Percentiles rank a stretch among this genome's conserved stretches.
Conservation (phyloP, 2,329 filamentous ascomycete species). For the Sclerotiophoma versabilis region DNA sequence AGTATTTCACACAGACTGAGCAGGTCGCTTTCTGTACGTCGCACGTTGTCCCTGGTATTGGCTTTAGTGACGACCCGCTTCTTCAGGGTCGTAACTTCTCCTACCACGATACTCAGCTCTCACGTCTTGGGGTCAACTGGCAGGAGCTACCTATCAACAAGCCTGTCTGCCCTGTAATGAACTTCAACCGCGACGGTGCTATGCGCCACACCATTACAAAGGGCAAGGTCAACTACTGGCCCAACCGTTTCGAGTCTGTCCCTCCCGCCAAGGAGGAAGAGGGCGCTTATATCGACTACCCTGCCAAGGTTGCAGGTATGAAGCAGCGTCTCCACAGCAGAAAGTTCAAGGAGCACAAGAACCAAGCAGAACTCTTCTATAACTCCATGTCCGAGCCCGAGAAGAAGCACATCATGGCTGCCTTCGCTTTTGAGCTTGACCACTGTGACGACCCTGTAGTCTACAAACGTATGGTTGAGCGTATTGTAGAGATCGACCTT, state of each 20-base stretch:
- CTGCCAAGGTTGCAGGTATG: conserved; percentile 70
- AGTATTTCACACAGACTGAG: conserved; percentile 83
- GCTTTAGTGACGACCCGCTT: conserved; percentile 78
- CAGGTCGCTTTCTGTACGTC: conserved; percentile 83
- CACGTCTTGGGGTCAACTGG: conserved; percentile 76
- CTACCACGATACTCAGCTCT: conserved; percentile 73
- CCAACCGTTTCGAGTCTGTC: conserved; percentile 70
- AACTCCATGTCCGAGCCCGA: conserved; percentile 76
- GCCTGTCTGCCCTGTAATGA: conserved; percentile 77
- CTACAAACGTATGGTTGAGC: conserved; percentile 72
- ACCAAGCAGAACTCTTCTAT: conserved; percentile 82
- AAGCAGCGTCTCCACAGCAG: conserved; percentile 72
- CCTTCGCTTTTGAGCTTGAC: conserved; percentile 75
- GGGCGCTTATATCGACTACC: conserved; percentile 73
- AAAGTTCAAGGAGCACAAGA: conserved; percentile 81
- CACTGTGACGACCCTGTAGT: conserved; percentile 82
- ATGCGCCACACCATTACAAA: conserved; percentile 76
- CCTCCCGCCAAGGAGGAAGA: conserved; percentile 68
- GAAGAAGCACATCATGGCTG: conserved; percentile 66
- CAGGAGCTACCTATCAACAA: conserved; percentile 79
- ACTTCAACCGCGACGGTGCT: conserved; percentile 77
- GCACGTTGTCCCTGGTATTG: conserved; percentile 80
- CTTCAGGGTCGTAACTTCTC: conserved; percentile 75
- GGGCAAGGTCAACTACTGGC: conserved; percentile 80
- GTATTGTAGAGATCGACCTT: conserved; percentile 76